These are phyloP conservation scores for Penicillium verhagenii DNA, from an alignment of 495 filamentous ascomycete species.

Conservation along the genomic window DNA sequence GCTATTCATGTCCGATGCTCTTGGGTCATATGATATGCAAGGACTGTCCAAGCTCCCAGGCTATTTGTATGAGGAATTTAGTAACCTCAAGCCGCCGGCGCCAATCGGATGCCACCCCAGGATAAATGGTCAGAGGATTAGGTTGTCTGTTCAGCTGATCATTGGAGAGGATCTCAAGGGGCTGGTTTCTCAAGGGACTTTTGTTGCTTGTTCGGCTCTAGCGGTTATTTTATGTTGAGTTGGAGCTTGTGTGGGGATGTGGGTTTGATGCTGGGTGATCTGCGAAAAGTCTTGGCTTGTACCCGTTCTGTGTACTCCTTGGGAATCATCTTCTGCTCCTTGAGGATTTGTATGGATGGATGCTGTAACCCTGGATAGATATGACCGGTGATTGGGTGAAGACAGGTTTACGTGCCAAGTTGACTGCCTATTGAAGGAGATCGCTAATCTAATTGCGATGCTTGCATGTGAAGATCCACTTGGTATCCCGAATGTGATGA, in stretches of 20 bases:
- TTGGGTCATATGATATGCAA: conserved; percentile 2
- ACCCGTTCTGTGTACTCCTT: neutral
- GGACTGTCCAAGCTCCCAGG: conserved; percentile 1
- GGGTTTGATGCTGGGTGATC: neutral
- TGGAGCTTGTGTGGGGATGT: neutral
- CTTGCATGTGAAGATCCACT: no score
- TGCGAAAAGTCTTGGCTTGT: neutral
- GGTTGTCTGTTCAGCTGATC: neutral
- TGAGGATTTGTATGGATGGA: neutral
- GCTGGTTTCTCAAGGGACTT: neutral
- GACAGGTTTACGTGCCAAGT: neutral
- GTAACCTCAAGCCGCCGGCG: neutral
- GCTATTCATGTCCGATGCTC: neutral
- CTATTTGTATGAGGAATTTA: conserved; percentile 6
- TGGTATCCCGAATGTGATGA: no score
- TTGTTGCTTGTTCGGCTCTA: neutral
- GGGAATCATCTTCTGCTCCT: neutral
- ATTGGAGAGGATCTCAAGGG: neutral
- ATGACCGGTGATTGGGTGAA: neutral
- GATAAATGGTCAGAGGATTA: neutral
- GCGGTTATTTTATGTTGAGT: neutral
- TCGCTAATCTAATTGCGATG: neutral
- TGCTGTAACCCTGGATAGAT: neutral
- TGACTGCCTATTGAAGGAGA: no score
- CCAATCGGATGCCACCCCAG: neutral